Conservation (phyloP, 331 rosid species). For the Pyrus hybrid region DNA sequence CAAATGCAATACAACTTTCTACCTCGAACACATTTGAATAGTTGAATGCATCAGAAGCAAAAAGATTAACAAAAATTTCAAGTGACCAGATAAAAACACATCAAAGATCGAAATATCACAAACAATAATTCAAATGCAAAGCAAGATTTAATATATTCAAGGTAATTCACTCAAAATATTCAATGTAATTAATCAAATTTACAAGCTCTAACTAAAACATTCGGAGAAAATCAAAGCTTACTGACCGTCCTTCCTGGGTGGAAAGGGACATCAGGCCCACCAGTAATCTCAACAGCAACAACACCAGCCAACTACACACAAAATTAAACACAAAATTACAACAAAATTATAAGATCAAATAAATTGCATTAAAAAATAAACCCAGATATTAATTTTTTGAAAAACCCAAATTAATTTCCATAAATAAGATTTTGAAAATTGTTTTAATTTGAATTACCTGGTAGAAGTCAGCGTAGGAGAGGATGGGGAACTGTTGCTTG, state of each 20-base stretch:
- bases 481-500: constrained; percentile 64
- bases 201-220: neutral
- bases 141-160: neutral
- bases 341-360: neutral
- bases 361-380: neutral
- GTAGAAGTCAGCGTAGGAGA: constrained; percentile 77
- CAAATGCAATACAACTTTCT: neutral
- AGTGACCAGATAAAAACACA: neutral
- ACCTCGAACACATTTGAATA: neutral
- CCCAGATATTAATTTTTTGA: neutral
- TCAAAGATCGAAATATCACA: neutral
- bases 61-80: neutral
- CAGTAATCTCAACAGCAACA: constrained; percentile 89
- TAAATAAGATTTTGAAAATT: neutral
- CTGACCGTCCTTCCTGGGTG: constrained; percentile 92
- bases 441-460: constrained; percentile 34
- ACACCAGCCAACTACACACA: constrained; percentile 71
- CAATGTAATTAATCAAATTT: neutral
- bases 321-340: neutral
- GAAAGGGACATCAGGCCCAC: constrained; percentile 96
- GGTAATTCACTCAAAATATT: neutral
- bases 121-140: neutral
- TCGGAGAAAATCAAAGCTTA: neutral
- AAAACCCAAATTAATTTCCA: neutral
- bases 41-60: neutral